Base-by-base conservation (phyloP, 2,329 filamentous ascomycete genomes). In the Colletotrichum australisinense region DNA sequence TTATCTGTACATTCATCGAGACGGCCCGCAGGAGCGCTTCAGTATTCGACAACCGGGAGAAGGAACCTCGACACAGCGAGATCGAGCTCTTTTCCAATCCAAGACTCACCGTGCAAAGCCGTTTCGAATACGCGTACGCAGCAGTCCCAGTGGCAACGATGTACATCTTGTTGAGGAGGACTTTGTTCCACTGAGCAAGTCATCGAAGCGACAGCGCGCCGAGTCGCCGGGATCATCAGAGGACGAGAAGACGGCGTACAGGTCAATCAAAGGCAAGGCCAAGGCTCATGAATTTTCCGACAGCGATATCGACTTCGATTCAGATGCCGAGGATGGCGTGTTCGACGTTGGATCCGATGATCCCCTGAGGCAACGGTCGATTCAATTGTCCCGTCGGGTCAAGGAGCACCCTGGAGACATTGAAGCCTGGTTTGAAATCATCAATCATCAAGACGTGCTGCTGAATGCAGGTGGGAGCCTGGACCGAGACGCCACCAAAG, bases 391-490 rank as follows among this genome's bases (percentile, higher is more conserved):
- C 3, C 89, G 88, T 14, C 87, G 81, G 35, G 91, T 95, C 42
- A 91, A 93, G 68, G 86, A 92, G 1, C 81, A 90, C 26, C 94
- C 95, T 1, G 81, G 87, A 6, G 89, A 97, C 78, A 86, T 94
- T 24, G 84, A 91, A 55, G 87, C 91, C 22, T 98, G 96, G 96
- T 81, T 97, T 19, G 87, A 90, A 49, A 86, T 98, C n/a, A 93
- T 96, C 58, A 84, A 91, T 8, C 91, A 97, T 74, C 96, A 98
- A 82, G 91, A 95, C 74, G 81, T 83, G 2, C 85, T 97, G 68
- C 83, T 96, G 55, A 84, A 84, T 64, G 83, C 86, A 28, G 85
- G 86, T 30, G 83, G 86, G 26, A 82, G 82, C 56, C 79, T 78
- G 73, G 84, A 84, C 78, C 86, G 79, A 55, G 85, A 82, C 52